A percentile compares a stretch with the other conserved stretches of the same genome.
Conservation (phyloP, 176 grass and related monocot genomes). For the Saccharum spontaneum region DNA sequence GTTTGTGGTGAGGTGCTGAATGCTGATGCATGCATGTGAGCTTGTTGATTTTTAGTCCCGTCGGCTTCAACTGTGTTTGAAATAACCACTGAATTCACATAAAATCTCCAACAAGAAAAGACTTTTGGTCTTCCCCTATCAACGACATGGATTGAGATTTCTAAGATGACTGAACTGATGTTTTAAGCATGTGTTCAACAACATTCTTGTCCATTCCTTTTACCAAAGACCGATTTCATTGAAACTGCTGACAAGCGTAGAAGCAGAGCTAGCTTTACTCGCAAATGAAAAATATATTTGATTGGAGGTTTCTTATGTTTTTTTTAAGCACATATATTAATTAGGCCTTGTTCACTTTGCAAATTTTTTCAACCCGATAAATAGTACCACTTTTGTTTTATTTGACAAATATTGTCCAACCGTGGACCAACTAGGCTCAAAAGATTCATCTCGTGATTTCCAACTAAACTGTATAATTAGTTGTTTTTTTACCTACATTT, state of each 20-base stretch:
- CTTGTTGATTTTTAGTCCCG: not conserved
- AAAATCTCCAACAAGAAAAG: not conserved
- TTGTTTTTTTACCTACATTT: too few species aligned
- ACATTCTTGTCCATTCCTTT: not conserved
- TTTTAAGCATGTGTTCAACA: not conserved
- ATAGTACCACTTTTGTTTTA: too few species aligned
- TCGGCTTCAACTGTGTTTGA: slow-evolving; percentile 1
- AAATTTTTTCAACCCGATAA: too few species aligned
- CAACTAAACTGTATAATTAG: too few species aligned
- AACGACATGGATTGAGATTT: not conserved
- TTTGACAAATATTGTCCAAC: too few species aligned
- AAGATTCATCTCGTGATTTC: too few species aligned
- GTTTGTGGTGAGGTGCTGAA: not conserved
- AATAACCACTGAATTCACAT: not conserved
- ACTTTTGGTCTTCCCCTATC: not conserved
- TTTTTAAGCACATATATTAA: too few species aligned
- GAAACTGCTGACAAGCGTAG: too few species aligned
- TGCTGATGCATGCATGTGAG: not conserved
- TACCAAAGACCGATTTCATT: not conserved
- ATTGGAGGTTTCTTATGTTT: not conserved
- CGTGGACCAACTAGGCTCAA: too few species aligned
- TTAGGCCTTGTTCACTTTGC: too few species aligned
- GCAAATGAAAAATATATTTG: not conserved
- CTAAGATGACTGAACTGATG: not conserved
- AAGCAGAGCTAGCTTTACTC: not conserved